A percentile compares a stretch with the other conserved stretches of the same genome.
Evolutionary conservation across 1,139 yeast species (phyloP).

Genomic region (Blastobotrys aristatus): DNA sequence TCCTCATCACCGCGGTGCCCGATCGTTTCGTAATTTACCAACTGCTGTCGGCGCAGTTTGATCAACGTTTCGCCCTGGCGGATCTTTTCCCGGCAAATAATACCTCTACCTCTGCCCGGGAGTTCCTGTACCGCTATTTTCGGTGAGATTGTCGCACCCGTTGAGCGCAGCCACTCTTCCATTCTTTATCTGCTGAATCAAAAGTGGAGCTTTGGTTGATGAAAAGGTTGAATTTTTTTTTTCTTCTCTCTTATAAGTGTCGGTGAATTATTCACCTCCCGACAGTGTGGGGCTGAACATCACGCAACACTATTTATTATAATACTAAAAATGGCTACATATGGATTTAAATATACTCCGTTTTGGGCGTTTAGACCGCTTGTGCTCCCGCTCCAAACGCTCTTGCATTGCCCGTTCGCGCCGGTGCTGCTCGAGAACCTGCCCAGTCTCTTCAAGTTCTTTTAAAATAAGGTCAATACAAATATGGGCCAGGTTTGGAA

Average conservation of each 20-base stretch:
- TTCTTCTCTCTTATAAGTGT: not conserved
- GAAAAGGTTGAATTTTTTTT: not conserved
- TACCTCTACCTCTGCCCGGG: slow-evolving; percentile 57
- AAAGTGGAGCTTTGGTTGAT: not conserved
- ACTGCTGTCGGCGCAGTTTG: slow-evolving; percentile 52
- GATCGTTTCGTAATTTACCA: slow-evolving; percentile 59
- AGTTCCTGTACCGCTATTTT: slow-evolving; percentile 34
- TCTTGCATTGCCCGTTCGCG: too few relatives aligned
- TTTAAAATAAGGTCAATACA: too few relatives aligned
- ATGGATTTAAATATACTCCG: too few relatives aligned
- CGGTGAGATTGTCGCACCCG: slow-evolving; percentile 25
- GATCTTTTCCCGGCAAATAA: slow-evolving; percentile 42
- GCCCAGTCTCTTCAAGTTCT: too few relatives aligned
- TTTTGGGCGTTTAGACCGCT: too few relatives aligned
- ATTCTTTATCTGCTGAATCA: not conserved
- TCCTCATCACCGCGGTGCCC: slow-evolving; percentile 20
- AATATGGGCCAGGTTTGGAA: too few relatives aligned
- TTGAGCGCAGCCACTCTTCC: slow-evolving; percentile 21
- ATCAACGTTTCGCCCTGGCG: slow-evolving; percentile 43
- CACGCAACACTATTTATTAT: too few relatives aligned
- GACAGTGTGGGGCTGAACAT: too few relatives aligned
- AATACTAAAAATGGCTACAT: too few relatives aligned
- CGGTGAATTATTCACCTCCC: too few relatives aligned
- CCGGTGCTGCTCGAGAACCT: too few relatives aligned
- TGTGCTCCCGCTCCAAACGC: too few relatives aligned